Conservation (phyloP, 352 stramenopile species). For the Globisporangium viniferum region DNA sequence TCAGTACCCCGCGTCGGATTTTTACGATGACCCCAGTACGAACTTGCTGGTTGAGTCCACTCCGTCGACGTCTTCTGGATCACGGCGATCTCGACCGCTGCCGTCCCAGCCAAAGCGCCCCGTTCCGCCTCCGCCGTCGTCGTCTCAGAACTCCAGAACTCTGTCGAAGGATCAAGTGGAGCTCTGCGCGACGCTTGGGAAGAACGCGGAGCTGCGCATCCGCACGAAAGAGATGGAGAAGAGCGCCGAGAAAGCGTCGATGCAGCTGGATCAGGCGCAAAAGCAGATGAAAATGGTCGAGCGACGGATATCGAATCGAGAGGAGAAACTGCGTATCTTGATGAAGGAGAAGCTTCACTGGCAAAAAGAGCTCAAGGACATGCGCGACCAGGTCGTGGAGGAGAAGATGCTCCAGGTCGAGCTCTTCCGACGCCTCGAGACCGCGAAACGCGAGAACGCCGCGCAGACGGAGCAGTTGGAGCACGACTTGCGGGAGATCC, state of each 20-base stretch:
- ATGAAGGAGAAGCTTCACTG: slow-evolving; percentile 72
- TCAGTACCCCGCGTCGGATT: not conserved
- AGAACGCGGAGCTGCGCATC: slow-evolving; percentile 66
- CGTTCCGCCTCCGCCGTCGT: slow-evolving; percentile 8
- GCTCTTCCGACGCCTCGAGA: slow-evolving; percentile 53
- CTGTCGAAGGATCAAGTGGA: slow-evolving; percentile 52
- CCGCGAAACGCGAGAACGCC: slow-evolving; percentile 37
- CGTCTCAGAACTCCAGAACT: slow-evolving; percentile 6
- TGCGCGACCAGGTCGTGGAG: slow-evolving; percentile 55
- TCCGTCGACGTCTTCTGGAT: not conserved
- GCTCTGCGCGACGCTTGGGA: slow-evolving; percentile 50
- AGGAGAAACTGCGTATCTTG: slow-evolving; percentile 57
- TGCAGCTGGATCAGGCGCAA: slow-evolving; percentile 45
- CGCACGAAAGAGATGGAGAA: slow-evolving; percentile 48
- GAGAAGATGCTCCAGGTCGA: slow-evolving; percentile 76
- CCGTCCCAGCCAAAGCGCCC: slow-evolving; percentile 21
- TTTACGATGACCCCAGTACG: slow-evolving; percentile 1
- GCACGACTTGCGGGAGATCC: slow-evolving; percentile 20
- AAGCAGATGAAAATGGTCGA: slow-evolving; percentile 64
- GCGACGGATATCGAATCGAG: slow-evolving; percentile 47
- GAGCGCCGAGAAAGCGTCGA: slow-evolving; percentile 39
- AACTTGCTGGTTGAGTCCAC: not conserved
- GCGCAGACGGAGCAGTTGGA: slow-evolving; percentile 37
- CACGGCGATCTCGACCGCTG: slow-evolving; percentile 4
- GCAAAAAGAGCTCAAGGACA: slow-evolving; percentile 61